Conservation (phyloP, 2,329 filamentous ascomycete genomes). For the Nothophaeocryptopus gaeumannii region DNA sequence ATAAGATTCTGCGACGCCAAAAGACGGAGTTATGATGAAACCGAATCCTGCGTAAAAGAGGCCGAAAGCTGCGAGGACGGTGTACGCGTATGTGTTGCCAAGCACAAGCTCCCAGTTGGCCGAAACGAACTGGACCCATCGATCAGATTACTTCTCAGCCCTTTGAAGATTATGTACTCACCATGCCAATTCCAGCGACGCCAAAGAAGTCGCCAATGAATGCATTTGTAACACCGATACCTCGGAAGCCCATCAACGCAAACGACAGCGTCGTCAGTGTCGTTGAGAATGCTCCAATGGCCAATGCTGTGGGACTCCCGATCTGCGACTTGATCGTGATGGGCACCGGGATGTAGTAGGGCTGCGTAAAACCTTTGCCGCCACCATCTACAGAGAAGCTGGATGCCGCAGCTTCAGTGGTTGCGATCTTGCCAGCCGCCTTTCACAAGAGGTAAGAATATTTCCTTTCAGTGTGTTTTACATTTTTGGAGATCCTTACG, state of each 20-base stretch:
- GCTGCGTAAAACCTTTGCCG: conserved; percentile 11
- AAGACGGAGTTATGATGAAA: conserved; percentile 47
- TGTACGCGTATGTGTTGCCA: conserved; percentile 54
- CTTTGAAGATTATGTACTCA: conserved; percentile 24
- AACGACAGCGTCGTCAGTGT: conserved; percentile 55
- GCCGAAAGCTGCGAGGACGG: conserved; percentile 55
- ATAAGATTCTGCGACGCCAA: conserved; percentile 47
- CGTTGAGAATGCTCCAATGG: conserved; percentile 54
- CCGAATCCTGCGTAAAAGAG: conserved; percentile 53
- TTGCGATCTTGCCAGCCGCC: conserved; percentile 27
- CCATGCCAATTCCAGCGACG: conserved; percentile 50
- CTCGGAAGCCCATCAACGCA: conserved; percentile 56
- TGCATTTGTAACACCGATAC: conserved; percentile 50
- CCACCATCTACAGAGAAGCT: conserved; percentile 9
- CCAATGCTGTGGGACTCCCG: conserved; percentile 43
- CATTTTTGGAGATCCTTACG: no score
- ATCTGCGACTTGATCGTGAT: conserved; percentile 33
- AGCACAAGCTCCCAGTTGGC: conserved; percentile 56
- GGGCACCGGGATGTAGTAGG: conserved; percentile 32
- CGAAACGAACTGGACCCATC: conserved; percentile 37
- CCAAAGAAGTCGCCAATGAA: conserved; percentile 58
- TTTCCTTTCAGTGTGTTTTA: no score
- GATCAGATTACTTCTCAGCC: no score
- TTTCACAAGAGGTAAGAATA: no score
- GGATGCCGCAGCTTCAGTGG: conserved; percentile 15